Base-by-base conservation (phyloP, 805 yeast species). In the Schwanniomyces vanrijiae region DNA sequence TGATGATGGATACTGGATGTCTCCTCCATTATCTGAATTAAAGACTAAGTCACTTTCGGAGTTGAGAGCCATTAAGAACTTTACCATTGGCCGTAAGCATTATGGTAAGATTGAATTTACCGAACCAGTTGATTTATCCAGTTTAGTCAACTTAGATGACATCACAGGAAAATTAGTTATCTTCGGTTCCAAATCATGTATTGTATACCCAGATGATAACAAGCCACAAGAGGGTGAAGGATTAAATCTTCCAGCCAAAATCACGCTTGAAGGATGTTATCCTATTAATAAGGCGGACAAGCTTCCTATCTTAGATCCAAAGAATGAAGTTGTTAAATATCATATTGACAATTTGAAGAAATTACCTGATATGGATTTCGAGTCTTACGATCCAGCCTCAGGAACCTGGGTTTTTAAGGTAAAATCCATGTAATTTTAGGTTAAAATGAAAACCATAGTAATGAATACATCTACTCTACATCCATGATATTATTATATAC, bases 1-100 rank as follows among this genome's bases (percentile, higher is more conserved):
- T 43, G 83, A 82, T 11, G 80, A 86, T 42, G 96, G 91, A 5
- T 94, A 91, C 68, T 94, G 94, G 88, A 85, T 84, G 45, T 80
- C 88, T 5, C 99, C 99, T 14, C 73, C 90, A 2, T 59, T 85
- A 33, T 78, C 82, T 4, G 83, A 83, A 42, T 69, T 94, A 44
- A 76, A 78, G 46, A 66, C 73, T 14, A 74, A 80, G 76, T 64
- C 89, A 0, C 71, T 88, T 33, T 67, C 81, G 8, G 85, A 89
- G 50, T 76, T 90, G 42, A 81, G 86, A 46, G 58, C 77, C 5
- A 86, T 94, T 20, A 56, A 74, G 14, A 74, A 82, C 44, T 83
- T 91, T 61, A 78, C 78, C 13, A 81, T 94, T 49, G 99, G 98
- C 4, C 84, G 94, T 53, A 77, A 77, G 51, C 84, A 84, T 46